These are phyloP conservation scores for Scorias spongiosa DNA, from an alignment of 2,329 filamentous ascomycete species.

Conservation along the genomic window DNA sequence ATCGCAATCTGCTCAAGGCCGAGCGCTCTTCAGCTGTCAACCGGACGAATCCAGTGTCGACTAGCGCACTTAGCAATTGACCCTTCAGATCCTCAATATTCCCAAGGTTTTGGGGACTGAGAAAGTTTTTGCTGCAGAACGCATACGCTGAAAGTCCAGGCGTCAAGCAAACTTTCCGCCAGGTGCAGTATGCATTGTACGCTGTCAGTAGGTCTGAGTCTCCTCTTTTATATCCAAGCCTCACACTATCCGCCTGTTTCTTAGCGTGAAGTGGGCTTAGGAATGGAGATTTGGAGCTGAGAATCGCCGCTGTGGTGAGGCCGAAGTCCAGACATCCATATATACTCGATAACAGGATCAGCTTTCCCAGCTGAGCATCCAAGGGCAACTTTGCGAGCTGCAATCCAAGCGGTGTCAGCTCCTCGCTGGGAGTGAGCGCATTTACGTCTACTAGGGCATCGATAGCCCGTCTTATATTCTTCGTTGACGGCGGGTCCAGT, in stretches of 20 bases:
- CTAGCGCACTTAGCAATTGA: slow-evolving; percentile 70
- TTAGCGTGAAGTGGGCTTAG: slow-evolving; percentile 72
- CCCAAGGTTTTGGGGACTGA: slow-evolving; percentile 71
- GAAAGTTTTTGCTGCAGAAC: slow-evolving; percentile 89
- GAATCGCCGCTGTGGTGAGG: slow-evolving; percentile 78
- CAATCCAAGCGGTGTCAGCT: slow-evolving; percentile 70
- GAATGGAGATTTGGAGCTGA: slow-evolving; percentile 92
- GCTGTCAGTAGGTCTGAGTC: slow-evolving; percentile 86
- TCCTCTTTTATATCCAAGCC: slow-evolving; percentile 62
- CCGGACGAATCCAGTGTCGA: slow-evolving; percentile 69
- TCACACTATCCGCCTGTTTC: slow-evolving; percentile 64
- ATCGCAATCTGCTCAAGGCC: slow-evolving; percentile 53
- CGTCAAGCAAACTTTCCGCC: slow-evolving; percentile 67
- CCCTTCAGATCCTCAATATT: slow-evolving; percentile 95
- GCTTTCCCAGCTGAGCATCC: slow-evolving; percentile 87
- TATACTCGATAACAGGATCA: slow-evolving; percentile 71
- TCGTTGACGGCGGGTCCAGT: slow-evolving; percentile 74
- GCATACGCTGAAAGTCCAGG: slow-evolving; percentile 61
- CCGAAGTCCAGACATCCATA: slow-evolving; percentile 87
- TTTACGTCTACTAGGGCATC: slow-evolving; percentile 88
- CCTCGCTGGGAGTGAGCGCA: slow-evolving; percentile 66
- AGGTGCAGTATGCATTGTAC: slow-evolving; percentile 84
- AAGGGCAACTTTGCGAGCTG: slow-evolving; percentile 80
- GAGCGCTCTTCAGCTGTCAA: slow-evolving; percentile 59
- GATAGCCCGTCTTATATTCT: slow-evolving; percentile 84